phyloP scores from a whole-genome alignment of 164 flowering plant species.

The Macadamia tetraphylla region DNA sequence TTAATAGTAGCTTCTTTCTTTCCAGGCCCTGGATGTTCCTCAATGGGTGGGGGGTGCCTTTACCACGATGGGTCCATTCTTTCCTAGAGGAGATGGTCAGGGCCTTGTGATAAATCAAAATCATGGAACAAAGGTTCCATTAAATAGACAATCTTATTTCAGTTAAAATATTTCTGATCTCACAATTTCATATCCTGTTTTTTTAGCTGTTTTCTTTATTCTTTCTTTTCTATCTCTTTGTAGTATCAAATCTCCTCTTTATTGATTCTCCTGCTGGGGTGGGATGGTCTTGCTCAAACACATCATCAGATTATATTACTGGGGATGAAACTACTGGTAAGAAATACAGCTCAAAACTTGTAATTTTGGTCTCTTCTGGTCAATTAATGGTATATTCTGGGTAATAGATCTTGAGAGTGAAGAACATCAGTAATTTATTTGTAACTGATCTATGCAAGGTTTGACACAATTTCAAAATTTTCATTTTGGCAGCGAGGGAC shows the following conservation, averaged over 20 bases:
- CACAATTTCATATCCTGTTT: neutral
- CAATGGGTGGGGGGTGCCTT: conserved; percentile 94
- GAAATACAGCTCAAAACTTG: neutral
- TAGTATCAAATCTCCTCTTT: conserved; percentile 88
- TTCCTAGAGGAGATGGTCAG: conserved; percentile 86
- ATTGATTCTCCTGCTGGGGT: conserved; percentile 98
- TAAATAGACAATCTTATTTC: neutral
- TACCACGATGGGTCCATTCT: conserved; percentile 95
- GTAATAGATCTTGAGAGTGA: neutral
- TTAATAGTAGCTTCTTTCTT: conserved; percentile 1
- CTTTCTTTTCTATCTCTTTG: neutral
- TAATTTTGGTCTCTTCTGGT: neutral
- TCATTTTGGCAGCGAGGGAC: conserved; percentile 63
- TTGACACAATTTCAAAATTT: conserved; percentile 3
- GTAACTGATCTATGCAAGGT: too few species aligned
- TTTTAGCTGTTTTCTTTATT: neutral
- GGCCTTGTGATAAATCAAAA: conserved; percentile 63
- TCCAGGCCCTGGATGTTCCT: conserved; percentile 97
- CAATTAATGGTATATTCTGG: neutral
- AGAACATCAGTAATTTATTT: neutral
- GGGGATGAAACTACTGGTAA: conserved; percentile 85
- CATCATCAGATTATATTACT: conserved; percentile 56
- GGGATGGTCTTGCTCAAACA: conserved; percentile 98
- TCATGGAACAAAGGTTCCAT: conserved; percentile 89
- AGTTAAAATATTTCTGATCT: neutral